A percentile compares a stretch with the other conserved stretches of the same genome.
phyloP scores from a whole-genome alignment of 768 basidiomycete genomes.

The Lactarius evosmus region DNA sequence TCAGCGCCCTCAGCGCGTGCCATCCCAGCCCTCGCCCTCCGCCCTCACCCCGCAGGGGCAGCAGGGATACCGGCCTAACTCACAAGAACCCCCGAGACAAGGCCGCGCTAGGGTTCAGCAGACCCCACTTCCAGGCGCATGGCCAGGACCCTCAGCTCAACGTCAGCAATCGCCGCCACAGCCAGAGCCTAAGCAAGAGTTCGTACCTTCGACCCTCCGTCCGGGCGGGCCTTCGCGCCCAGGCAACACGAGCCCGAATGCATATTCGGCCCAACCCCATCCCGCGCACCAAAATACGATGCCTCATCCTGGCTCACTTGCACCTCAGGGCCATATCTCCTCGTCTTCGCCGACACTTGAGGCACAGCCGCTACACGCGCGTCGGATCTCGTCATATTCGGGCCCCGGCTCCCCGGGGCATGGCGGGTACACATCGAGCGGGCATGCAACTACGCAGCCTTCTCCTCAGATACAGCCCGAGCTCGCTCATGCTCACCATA shows the following conservation, averaged over 20 bases:
- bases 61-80: not conserved
- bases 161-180: not conserved
- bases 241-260: not conserved
- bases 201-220: slow-evolving; percentile 17
- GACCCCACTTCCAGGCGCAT: slow-evolving; percentile 14
- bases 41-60: slow-evolving; percentile 9
- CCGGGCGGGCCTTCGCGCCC: slow-evolving; percentile 17
- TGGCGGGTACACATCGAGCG: not conserved
- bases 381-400: not conserved
- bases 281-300: not conserved
- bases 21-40: not conserved
- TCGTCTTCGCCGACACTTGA: not conserved
- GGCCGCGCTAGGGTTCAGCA: slow-evolving; percentile 7
- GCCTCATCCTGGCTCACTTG: not conserved
- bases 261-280: not conserved
- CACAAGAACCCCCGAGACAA: slow-evolving; percentile 11
- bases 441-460: slow-evolving; percentile 13
- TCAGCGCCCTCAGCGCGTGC: slow-evolving; percentile 5
- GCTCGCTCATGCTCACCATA: not conserved
- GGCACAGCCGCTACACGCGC: not conserved
- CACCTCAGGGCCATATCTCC: not conserved
- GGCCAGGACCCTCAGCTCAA: slow-evolving; percentile 15
- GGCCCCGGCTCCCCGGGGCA: not conserved
- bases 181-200: slow-evolving; percentile 13
- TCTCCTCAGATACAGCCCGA: slow-evolving; percentile 17